Evolutionary conservation across 1,139 yeast species (phyloP), one percentile per base, ranked within the genome.

Genomic region (Pichia sp.): DNA sequence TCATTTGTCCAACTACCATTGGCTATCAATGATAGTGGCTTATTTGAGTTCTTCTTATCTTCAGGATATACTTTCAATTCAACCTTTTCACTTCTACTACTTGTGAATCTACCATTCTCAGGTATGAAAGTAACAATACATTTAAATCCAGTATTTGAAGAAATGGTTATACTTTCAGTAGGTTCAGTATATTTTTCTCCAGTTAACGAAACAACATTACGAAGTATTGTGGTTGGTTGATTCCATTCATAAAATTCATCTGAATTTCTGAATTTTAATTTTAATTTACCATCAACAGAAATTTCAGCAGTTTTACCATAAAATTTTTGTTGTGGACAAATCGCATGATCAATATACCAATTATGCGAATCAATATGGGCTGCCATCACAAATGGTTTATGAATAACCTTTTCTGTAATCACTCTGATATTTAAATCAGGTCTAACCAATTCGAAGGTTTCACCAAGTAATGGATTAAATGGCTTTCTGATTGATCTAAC

Each of bases 151-250:
- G 69, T 70, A 2, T 88, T 77, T 3, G 92, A 79, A 45, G 77
- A 76, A 6, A 92, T 73, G 0, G 83, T 79, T 54, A 88, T 72
- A 3, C 80, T 66, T 11, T 88, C 84, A 2, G 76, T 72, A 2
- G 98, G 98, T 63, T 92, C 98, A n/a, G 88, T 73, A 64, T 89
- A 92, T 64, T 88, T 85, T 59, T 92, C 97, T 29, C 98, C 98
- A 3, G 97, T 96, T 8, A 57, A 42, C 4, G 57, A 49, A 60
- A 92, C 82, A 47, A 92, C 74, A 61, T 90, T 90, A 59, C 92
- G 83, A 60, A 92, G 69, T 61, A 87, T 74, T 0, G 95, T 81
- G 1, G 86, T 79, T 11, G 98, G 97, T 57, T 84, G 92, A 20
- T 70, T 64, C 92, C 95, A 92, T 52, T 80, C 77, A 61, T 80